These are phyloP conservation scores for Lactarius indigo DNA, from an alignment of 768 basidiomycete genomes.

Conservation along the genomic window DNA sequence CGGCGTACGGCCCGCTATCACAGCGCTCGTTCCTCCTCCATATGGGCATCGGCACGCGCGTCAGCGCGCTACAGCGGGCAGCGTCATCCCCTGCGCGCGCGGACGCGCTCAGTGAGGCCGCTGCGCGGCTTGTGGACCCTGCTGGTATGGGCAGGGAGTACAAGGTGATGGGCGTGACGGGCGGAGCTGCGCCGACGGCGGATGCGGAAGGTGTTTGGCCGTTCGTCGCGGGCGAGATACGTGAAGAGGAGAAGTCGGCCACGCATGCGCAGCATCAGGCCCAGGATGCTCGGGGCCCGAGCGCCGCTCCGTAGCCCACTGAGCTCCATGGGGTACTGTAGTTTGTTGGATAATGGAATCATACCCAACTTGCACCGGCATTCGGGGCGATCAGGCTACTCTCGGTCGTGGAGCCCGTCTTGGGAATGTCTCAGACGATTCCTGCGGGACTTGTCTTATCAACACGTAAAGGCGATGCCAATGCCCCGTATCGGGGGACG, in stretches of 20 bases:
- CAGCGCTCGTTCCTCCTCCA: conserved; percentile 76
- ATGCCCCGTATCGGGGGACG: neutral
- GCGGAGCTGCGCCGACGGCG: neutral
- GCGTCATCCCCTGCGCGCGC: conserved; percentile 49
- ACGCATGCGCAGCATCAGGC: too few species aligned
- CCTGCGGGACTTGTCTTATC: neutral
- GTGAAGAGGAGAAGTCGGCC: neutral
- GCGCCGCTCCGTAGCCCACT: too few species aligned
- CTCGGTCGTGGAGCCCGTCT: too few species aligned
- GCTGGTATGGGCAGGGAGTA: conserved; percentile 88
- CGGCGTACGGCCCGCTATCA: conserved; percentile 61
- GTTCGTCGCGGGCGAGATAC: conserved; percentile 12
- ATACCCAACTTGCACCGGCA: too few species aligned
- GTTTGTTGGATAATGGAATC: too few species aligned
- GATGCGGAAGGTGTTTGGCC: conserved; percentile 31
- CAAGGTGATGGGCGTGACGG: conserved; percentile 63
- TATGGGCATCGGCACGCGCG: conserved; percentile 71
- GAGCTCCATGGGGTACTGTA: too few species aligned
- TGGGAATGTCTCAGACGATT: too few species aligned
- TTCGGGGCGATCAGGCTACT: too few species aligned
- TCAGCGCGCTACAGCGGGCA: conserved; percentile 54
- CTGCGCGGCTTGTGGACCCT: conserved; percentile 69
- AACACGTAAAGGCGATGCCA: neutral
- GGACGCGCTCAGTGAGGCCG: conserved; percentile 54
- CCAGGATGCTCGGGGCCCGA: too few species aligned